A percentile compares a stretch with the other conserved stretches of the same genome.
These are phyloP conservation scores for Typha latifolia DNA, from an alignment of 176 grass and related monocot genomes.

Conservation along the genomic window DNA sequence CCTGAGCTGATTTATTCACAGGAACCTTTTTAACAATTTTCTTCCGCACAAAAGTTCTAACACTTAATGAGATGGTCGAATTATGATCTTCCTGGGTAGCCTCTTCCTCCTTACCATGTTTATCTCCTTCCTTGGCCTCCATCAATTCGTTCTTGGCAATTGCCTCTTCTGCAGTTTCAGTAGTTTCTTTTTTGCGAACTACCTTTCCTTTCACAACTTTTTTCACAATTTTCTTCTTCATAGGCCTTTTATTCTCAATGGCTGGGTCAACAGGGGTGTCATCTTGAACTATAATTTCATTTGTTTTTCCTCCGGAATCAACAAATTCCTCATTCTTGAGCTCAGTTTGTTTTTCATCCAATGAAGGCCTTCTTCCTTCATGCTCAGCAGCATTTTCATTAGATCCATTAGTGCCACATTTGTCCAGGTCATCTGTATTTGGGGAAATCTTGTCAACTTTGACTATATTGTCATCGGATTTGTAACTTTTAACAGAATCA, in stretches of 20 bases:
- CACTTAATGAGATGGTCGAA: not conserved
- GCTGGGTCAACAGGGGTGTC: constrained; percentile 31
- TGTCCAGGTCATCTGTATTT: constrained; percentile 19
- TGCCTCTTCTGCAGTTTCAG: constrained; percentile 19
- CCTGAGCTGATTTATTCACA: constrained; percentile 27
- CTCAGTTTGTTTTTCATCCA: constrained; percentile 19
- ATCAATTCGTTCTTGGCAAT: not conserved
- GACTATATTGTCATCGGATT: constrained; percentile 9
- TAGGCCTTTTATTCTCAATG: constrained; percentile 40
- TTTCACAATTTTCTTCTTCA: constrained; percentile 88
- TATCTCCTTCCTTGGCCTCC: not conserved
- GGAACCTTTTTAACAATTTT: constrained; percentile 10
- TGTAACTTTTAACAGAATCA: constrained; percentile 18
- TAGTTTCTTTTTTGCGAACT: constrained; percentile 39
- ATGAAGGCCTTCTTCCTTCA: constrained; percentile 11
- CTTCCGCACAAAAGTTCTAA: not conserved
- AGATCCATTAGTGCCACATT: constrained; percentile 17
- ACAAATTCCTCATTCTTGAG: constrained; percentile 15
- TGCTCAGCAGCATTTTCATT: constrained; percentile 19
- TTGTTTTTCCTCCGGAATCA: not conserved
- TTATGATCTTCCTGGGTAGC: too few species aligned
- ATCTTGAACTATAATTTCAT: constrained; percentile 21
- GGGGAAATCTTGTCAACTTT: constrained; percentile 30
- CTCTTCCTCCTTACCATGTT: not conserved
- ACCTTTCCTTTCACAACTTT: constrained; percentile 73